Evolutionary conservation across 768 basidiomycete genomes (phyloP).

Genomic region (Gymnopilus dilepis): DNA sequence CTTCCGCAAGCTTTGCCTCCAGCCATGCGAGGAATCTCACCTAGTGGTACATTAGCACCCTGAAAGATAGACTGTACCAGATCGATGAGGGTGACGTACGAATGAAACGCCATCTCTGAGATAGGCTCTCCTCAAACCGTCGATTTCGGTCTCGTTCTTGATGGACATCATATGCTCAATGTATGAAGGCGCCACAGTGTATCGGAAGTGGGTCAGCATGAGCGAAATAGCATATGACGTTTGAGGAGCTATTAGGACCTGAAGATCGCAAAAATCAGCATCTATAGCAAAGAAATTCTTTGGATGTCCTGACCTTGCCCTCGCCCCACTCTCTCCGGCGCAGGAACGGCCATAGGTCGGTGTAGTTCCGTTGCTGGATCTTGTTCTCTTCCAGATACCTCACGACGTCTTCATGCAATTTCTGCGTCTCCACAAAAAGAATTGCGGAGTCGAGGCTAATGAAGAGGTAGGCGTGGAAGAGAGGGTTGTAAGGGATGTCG

Average conservation of each 20-base stretch:
- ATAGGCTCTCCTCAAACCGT: constrained; percentile 85
- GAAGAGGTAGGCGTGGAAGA: constrained; percentile 89
- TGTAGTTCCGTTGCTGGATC: constrained; percentile 70
- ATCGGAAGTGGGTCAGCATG: constrained; percentile 84
- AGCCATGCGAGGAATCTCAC: constrained; percentile 91
- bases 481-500: constrained; percentile 91
- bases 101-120: constrained; percentile 88
- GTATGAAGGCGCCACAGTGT: constrained; percentile 71
- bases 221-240: constrained; percentile 85
- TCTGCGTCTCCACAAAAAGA: constrained; percentile 78
- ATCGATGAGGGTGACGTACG: constrained; percentile 47
- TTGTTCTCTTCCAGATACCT: constrained; percentile 62
- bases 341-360: constrained; percentile 80
- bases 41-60: constrained; percentile 34
- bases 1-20: constrained; percentile 75
- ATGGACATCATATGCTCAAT: constrained; percentile 82
- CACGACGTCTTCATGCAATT: constrained; percentile 63
- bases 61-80: constrained; percentile 16
- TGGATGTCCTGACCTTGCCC: constrained; percentile 52
- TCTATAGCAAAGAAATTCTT: constrained; percentile 26
- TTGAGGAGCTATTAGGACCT: constrained; percentile 68
- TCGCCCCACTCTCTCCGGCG: constrained; percentile 77
- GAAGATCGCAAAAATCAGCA: neutral
- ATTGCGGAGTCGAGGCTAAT: constrained; percentile 64
- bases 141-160: constrained; percentile 88